Conservation (phyloP, 1,284 basidiomycete species). For the Trametes polyzona region DNA sequence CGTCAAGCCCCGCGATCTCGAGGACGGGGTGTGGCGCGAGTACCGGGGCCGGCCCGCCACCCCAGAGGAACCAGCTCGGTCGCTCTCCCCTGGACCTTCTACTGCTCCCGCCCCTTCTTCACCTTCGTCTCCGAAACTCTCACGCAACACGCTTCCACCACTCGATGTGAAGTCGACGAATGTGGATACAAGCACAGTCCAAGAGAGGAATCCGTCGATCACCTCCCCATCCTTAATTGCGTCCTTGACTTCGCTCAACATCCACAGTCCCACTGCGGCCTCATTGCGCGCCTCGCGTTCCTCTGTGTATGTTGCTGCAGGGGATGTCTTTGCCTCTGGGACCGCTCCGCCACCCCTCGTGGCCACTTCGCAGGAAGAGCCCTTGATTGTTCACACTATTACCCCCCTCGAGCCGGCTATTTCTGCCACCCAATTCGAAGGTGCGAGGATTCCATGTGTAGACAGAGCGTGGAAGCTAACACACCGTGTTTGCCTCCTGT, state of each 20-base stretch:
- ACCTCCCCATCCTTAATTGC: slow-evolving; percentile 27
- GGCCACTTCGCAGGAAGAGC: slow-evolving; percentile 9
- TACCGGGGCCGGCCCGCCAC: slow-evolving; percentile 22
- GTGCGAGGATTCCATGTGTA: slow-evolving; percentile 41
- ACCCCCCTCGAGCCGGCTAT: slow-evolving; percentile 62
- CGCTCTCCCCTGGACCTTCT: slow-evolving; percentile 20
- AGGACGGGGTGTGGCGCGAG: slow-evolving; percentile 43
- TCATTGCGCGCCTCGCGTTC: not conserved
- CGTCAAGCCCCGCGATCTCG: slow-evolving; percentile 49
- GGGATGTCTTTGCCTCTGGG: not conserved
- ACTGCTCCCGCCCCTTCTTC: slow-evolving; percentile 18
- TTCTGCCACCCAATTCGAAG: slow-evolving; percentile 68
- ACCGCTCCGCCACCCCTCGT: not conserved
- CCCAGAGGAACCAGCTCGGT: slow-evolving; percentile 20
- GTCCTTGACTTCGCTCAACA: slow-evolving; percentile 28
- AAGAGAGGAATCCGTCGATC: slow-evolving; percentile 23
- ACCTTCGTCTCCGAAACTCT: slow-evolving; percentile 20
- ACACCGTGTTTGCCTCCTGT: slow-evolving; percentile 1
- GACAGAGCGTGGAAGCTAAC: slow-evolving; percentile 8
- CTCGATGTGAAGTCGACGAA: slow-evolving; percentile 21
- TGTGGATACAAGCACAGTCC: not conserved
- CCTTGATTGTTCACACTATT: slow-evolving; percentile 59
- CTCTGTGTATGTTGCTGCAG: not conserved
- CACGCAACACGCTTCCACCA: slow-evolving; percentile 21
- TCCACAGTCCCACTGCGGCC: slow-evolving; percentile 18